These are phyloP conservation scores for Borovskyia barvae DNA, from an alignment of 208 protist genomes.

Conservation along the genomic window DNA sequence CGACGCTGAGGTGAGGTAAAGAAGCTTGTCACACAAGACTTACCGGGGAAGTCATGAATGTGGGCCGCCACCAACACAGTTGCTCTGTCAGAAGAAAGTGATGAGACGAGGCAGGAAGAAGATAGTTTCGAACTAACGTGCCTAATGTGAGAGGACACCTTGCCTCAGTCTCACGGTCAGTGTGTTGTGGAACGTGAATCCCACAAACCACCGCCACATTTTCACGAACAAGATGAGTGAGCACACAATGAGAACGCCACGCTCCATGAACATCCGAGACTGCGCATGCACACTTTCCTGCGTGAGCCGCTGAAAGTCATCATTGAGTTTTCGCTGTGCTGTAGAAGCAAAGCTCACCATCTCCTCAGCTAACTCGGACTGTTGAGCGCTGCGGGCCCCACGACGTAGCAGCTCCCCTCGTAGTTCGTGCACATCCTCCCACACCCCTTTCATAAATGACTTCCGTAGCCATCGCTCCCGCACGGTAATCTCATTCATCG, in stretches of 20 bases:
- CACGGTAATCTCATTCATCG: constrained; percentile 84
- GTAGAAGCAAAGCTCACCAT: constrained; percentile 87
- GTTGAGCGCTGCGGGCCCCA: constrained; percentile 83
- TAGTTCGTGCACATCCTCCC: constrained; percentile 90
- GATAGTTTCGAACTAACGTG: too few relatives aligned
- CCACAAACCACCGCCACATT: constrained; percentile 74
- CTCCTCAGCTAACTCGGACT: constrained; percentile 86
- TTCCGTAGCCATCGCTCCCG: constrained; percentile 88
- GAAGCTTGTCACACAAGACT: too few relatives aligned
- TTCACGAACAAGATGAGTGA: constrained; percentile 73
- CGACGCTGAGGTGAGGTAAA: too few relatives aligned
- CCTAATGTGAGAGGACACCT: constrained; percentile 49
- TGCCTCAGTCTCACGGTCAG: constrained; percentile 67
- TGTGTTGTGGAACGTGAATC: constrained; percentile 65
- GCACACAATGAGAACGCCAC: constrained; percentile 45
- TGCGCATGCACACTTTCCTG: constrained; percentile 82
- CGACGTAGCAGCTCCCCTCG: constrained; percentile 84
- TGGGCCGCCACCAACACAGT: too few relatives aligned
- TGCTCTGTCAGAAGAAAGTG: too few relatives aligned
- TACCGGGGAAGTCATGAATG: too few relatives aligned
- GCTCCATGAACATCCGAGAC: constrained; percentile 75
- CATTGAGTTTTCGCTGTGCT: constrained; percentile 82
- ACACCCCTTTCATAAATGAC: constrained; percentile 81
- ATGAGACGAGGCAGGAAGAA: too few relatives aligned
- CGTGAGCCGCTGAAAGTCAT: constrained; percentile 85